A percentile compares a stretch with the other conserved stretches of the same genome.
These are phyloP conservation scores for Coffea eugenioides DNA, from an alignment of 257 asterid species.

Conservation along the genomic window DNA sequence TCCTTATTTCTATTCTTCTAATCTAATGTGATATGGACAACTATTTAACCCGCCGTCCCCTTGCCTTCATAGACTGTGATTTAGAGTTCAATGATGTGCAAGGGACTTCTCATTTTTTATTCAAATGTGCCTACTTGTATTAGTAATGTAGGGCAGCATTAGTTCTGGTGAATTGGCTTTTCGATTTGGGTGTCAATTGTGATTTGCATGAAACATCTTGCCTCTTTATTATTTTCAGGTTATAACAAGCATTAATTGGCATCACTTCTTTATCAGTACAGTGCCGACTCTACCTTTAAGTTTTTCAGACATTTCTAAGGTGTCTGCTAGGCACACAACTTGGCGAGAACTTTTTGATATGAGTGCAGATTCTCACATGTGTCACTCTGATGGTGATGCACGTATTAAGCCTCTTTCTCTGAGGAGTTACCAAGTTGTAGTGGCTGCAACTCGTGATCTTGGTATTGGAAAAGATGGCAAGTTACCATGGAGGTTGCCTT, in stretches of 20 bases:
- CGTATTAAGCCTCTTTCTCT: constrained; percentile 20
- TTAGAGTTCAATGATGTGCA: not conserved
- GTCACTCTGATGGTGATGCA: constrained; percentile 23
- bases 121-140: not conserved
- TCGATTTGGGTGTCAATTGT: not conserved
- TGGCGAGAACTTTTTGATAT: constrained; percentile 33
- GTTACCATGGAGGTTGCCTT: constrained; percentile 76
- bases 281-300: constrained; percentile 18
- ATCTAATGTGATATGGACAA: not conserved
- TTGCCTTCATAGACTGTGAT: not conserved
- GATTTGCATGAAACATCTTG: constrained; percentile 15
- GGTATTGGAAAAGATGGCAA: constrained; percentile 81
- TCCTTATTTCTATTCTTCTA: not conserved
- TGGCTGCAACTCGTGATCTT: constrained; percentile 78
- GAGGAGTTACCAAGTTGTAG: constrained; percentile 72
- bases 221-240: constrained; percentile 38
- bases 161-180: constrained; percentile 2
- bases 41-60: too few relatives aligned
- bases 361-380: constrained; percentile 29
- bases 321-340: constrained; percentile 18
- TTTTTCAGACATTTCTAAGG: constrained; percentile 18
- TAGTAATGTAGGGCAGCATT: not conserved
- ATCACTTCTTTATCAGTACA: constrained; percentile 19
- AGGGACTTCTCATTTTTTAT: not conserved
- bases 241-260: constrained; percentile 23